Evolutionary conservation across 306 rosid genomes (phyloP), one percentile per base, ranked within the genome.

Genomic region (Hippophae rhamnoides): DNA sequence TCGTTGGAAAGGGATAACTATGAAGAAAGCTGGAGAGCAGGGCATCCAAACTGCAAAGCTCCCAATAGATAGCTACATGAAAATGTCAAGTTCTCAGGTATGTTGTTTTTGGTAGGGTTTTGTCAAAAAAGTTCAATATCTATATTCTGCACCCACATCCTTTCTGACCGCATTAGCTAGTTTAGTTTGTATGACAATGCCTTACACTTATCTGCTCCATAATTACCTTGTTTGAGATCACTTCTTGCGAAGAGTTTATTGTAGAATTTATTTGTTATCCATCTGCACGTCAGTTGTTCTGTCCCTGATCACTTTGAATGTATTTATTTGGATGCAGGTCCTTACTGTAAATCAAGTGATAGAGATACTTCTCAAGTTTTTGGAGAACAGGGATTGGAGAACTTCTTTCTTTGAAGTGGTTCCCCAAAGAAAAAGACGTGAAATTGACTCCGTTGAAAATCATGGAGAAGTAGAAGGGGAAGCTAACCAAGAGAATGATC

Each of bases 81-180:
- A 78, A 82, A 85, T 92, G 96, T 78, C 83, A 14, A 83, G 89
- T 72, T 92, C 95, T 51, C 98, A 92, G 93, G 96, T 92, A 85
- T 23, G 3, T 12, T 26, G 13, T 41, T 41, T 0, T 5, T 43
- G 23, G 14, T 31, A 31, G 38, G 3, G 38, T 31, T 31, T 31
- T 1, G 38, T 31, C 38, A 31, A 4, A 31, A 18, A 18, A 18
- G 23, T 18, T 18, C 23, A 18, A 18, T 18, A 1, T 18, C 23
- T 18, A 18, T 18, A 18, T 18, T 18, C 23, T 18, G 23, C 23
- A 18, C 23, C 23, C 23, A 18, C 23, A 18, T 1, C 23, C 23
- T 31, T 2, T 31, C 38, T 31, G 38, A 31, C 38, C 3, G 38
- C 38, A 31, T 31, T 31, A 31, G 38, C 38, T 4, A 31, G 38